Evolutionary conservation across 257 asterid species (phyloP), one percentile per base, ranked within the genome.

Genomic region (Jacaranda mimosifolia): DNA sequence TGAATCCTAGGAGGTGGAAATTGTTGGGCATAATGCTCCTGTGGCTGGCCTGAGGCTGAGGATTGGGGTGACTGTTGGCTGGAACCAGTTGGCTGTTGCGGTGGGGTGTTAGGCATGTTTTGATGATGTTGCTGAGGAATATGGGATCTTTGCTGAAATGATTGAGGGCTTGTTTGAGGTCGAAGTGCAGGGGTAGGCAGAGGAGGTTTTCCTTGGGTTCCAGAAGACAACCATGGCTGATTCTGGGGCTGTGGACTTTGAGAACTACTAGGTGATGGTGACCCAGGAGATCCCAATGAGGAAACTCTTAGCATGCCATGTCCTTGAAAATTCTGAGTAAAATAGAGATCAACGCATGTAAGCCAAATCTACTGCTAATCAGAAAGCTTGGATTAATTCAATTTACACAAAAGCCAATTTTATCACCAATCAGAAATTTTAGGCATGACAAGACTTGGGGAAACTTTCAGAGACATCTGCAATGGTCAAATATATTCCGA

Each of bases 211-310:
- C 90, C 97, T 64, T 86, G 99, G 67, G 82, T 58, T 73, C 89
- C 92, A 72, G 97, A 84, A 71, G 92, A 84, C 68, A 91, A 73
- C 98, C 98, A 92, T 35, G 96, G 98, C 78, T 92, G 98, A 73
- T 86, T 94, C 77, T 85, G 98, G 77, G 84, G 9, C 73, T 74
- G 91, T 18, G 84, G 51, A 81, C 81, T 81, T 78, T 88, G 98
- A 63, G 89, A 80, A 82, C 70, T 80, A 78, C 81, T 75, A 67
- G 93, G 85, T 7, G 91, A 86, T n/a, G 90, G 89, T 45, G 91
- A 80, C 6, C 81, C 88, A 15, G 97, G 81, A 73, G 92, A 81
- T 58, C 89, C 93, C 72, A 87, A 62, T 6, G 98, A 76, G 72
- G 92, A 81, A 68, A 77, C 90, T 86, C 97, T 91, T 39, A 89